phyloP scores from a whole-genome alignment of 345 rosid genomes.

The Brassica cretica region DNA sequence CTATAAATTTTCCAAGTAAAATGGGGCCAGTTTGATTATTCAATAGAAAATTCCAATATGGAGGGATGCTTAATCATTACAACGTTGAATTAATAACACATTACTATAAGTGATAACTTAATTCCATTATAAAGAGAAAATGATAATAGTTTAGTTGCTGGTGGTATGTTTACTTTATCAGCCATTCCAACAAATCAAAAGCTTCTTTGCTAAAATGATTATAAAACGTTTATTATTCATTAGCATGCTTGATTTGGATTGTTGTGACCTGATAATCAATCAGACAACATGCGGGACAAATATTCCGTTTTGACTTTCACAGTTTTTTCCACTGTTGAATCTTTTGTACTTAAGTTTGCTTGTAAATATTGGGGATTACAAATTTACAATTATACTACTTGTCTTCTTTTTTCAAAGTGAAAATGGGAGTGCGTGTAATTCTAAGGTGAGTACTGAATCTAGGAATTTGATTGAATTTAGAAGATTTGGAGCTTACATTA shows the following conservation, averaged over 20 bases:
- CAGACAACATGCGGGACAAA: conserved; percentile 22
- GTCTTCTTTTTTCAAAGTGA: too few species aligned
- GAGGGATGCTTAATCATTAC: background rate
- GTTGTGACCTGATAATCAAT: background rate
- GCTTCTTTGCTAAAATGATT: conserved; percentile 27
- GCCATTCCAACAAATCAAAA: conserved; percentile 27
- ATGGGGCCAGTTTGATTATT: background rate
- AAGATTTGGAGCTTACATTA: too few species aligned
- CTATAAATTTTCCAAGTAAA: background rate
- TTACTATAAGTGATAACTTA: background rate
- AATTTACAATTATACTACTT: background rate
- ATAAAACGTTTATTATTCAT: conserved; percentile 35
- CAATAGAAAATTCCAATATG: background rate
- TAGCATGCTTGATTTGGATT: conserved; percentile 35
- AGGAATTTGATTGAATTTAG: too few species aligned
- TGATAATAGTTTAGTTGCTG: conserved; percentile 7
- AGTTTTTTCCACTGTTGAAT: conserved; percentile 23
- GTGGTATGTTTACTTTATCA: conserved; percentile 11
- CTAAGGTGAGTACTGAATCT: too few species aligned
- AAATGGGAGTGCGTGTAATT: too few species aligned
- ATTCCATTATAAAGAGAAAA: background rate
- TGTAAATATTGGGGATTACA: conserved; percentile 1
- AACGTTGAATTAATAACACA: background rate
- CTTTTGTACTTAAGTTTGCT: conserved; percentile 21
- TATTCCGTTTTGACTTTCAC: conserved; percentile 28